phyloP scores from a whole-genome alignment of 768 basidiomycete genomes.

The Mycena filopes region DNA sequence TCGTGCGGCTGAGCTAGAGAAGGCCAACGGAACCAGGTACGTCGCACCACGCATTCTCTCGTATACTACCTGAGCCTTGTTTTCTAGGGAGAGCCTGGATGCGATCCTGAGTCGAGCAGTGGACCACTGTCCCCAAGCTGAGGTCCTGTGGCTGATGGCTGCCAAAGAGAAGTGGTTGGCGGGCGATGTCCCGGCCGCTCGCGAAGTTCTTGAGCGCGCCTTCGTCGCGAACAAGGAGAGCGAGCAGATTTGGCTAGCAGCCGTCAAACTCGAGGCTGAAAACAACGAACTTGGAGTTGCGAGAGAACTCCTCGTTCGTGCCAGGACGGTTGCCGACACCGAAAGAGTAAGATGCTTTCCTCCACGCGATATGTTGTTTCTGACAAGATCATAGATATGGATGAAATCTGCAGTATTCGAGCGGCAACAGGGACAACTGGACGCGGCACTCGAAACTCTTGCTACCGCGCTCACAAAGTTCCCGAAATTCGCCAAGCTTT shows the following conservation, averaged over 20 bases:
- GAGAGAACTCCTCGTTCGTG: slow-evolving; percentile 86
- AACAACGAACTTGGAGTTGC: slow-evolving; percentile 92
- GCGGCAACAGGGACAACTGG: slow-evolving; percentile 83
- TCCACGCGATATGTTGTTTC: slow-evolving; percentile 8
- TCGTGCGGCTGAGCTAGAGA: slow-evolving; percentile 92
- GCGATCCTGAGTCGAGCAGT: slow-evolving; percentile 86
- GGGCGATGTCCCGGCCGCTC: slow-evolving; percentile 91
- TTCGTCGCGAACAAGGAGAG: slow-evolving; percentile 97
- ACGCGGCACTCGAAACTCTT: slow-evolving; percentile 80
- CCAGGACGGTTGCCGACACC: slow-evolving; percentile 91
- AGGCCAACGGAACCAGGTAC: slow-evolving; percentile 85
- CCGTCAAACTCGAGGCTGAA: slow-evolving; percentile 96
- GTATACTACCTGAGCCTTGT: slow-evolving; percentile 7
- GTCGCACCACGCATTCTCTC: slow-evolving; percentile 12
- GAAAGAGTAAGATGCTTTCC: slow-evolving; percentile 69
- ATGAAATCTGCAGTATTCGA: slow-evolving; percentile 99
- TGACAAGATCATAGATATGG: slow-evolving; percentile 78
- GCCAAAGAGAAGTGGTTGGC: slow-evolving; percentile 97
- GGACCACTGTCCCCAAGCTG: slow-evolving; percentile 92
- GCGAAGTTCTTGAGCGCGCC: slow-evolving; percentile 87
- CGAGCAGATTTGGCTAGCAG: slow-evolving; percentile 97
- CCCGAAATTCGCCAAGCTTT: slow-evolving; percentile 90
- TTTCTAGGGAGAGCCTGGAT: slow-evolving; percentile 78
- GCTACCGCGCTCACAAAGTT: slow-evolving; percentile 82
- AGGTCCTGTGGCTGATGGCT: slow-evolving; percentile 97